A percentile compares a stretch with the other conserved stretches of the same genome.
Evolutionary conservation across 2,329 filamentous ascomycete genomes (phyloP).

Genomic region (Penicillium sp.): DNA sequence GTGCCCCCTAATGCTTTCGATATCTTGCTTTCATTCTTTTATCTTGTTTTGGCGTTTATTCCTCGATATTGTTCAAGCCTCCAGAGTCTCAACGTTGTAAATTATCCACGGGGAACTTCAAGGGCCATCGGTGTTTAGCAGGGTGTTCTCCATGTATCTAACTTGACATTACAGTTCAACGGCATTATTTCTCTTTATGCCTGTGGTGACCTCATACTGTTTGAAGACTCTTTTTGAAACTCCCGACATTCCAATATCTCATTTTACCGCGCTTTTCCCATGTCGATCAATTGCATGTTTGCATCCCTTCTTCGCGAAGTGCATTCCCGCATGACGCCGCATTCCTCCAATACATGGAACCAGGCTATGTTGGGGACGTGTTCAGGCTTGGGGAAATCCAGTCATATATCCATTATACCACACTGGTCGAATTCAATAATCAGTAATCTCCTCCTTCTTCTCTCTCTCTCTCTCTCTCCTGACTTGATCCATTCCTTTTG

Average conservation of each 20-base stretch:
- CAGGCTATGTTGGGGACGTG: neutral
- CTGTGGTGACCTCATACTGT: conserved; percentile 17
- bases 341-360: conserved; percentile 17
- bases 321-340: conserved; percentile 25
- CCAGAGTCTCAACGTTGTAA: conserved; percentile 16
- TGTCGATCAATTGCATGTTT: conserved; percentile 1
- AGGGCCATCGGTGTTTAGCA: conserved; percentile 18
- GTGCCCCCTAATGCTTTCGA: conserved; percentile 17
- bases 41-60: conserved; percentile 3
- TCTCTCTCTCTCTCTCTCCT: neutral
- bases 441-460: neutral
- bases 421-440: neutral
- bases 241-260: conserved; percentile 10
- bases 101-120: conserved; percentile 16
- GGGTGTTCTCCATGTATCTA: conserved; percentile 25
- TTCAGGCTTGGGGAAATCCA: neutral
- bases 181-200: conserved; percentile 15
- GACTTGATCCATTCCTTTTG: neutral
- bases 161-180: conserved; percentile 16
- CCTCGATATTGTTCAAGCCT: neutral
- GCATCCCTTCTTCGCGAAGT: conserved; percentile 17
- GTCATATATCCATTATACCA: conserved; percentile 14
- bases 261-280: neutral
- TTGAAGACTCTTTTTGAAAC: conserved; percentile 7
- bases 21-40: neutral